Conservation (phyloP, 106 monocot genomes). For the Hemerocallis citrina region DNA sequence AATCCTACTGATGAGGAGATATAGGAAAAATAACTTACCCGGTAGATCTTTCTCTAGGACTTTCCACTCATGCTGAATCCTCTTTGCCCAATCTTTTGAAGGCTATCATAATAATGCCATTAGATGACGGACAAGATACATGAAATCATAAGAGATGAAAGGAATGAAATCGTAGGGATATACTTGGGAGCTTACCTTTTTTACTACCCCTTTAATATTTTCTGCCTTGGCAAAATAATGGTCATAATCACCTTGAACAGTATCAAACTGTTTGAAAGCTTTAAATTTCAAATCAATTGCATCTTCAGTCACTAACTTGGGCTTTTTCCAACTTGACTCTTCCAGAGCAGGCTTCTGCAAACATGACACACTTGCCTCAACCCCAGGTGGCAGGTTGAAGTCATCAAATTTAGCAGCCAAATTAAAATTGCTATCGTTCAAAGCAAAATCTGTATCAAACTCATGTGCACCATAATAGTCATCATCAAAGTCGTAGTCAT, state of each 20-base stretch:
- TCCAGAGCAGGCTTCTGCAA: conserved; percentile 25
- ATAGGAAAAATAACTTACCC: too few species aligned
- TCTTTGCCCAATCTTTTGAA: conserved; percentile 45
- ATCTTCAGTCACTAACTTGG: conserved; percentile 19
- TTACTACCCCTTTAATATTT: conserved; percentile 9
- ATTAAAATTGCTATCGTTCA: conserved; percentile 25
- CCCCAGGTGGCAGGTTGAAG: conserved; percentile 47
- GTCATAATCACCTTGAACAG: conserved; percentile 41
- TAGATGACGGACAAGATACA: background rate
- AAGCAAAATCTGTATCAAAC: conserved; percentile 13
- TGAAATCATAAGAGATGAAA: background rate
- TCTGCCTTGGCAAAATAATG: conserved; percentile 38
- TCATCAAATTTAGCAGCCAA: conserved; percentile 55
- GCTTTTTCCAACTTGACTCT: conserved; percentile 5
- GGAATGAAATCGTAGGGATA: too few species aligned
- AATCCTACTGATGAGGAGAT: too few species aligned
- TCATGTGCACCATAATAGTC: conserved; percentile 30
- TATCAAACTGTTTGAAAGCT: conserved; percentile 72
- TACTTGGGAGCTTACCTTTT: conserved; percentile 29
- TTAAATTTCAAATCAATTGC: conserved; percentile 44
- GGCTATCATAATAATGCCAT: conserved; percentile 25
- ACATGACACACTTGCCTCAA: conserved; percentile 51
- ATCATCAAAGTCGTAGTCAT: conserved; percentile 25
- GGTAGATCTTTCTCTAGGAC: conserved; percentile 43
- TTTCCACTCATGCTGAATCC: conserved; percentile 60